These are phyloP conservation scores for Dovyalis caffra DNA, from an alignment of 345 rosid species.

Conservation along the genomic window DNA sequence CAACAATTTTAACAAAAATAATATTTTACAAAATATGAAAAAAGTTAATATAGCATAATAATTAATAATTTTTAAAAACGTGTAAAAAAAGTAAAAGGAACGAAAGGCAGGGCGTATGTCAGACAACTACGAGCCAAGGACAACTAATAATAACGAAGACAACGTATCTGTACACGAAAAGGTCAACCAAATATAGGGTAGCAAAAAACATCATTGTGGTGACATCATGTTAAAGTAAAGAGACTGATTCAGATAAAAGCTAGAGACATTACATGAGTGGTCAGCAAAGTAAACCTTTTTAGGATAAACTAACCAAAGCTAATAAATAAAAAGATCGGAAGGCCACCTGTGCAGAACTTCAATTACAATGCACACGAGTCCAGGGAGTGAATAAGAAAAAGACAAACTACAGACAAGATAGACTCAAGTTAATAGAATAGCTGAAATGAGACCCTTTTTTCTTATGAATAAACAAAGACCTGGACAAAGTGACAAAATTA, in stretches of 20 bases:
- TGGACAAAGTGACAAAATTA: neutral
- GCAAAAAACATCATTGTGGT: neutral
- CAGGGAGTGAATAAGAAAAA: too few species aligned
- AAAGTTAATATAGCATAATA: too few species aligned
- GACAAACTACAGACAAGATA: too few species aligned
- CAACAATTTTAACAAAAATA: too few species aligned
- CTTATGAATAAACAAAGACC: neutral
- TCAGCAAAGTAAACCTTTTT: neutral
- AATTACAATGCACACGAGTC: too few species aligned
- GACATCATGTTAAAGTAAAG: neutral
- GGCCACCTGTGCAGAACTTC: neutral
- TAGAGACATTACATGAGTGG: neutral
- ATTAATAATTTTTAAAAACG: too few species aligned
- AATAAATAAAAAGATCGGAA: neutral
- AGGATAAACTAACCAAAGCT: neutral
- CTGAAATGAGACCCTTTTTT: neutral
- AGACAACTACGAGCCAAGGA: neutral
- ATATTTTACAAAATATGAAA: too few species aligned
- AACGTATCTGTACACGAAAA: neutral
- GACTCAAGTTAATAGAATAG: neutral
- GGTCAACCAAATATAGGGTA: neutral
- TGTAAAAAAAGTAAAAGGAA: too few species aligned
- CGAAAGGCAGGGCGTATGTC: too few species aligned
- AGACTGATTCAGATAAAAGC: neutral
- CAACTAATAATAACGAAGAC: neutral